Evolutionary conservation across 2,329 filamentous ascomycete genomes (phyloP).

Genomic region (Xylaria sp.): DNA sequence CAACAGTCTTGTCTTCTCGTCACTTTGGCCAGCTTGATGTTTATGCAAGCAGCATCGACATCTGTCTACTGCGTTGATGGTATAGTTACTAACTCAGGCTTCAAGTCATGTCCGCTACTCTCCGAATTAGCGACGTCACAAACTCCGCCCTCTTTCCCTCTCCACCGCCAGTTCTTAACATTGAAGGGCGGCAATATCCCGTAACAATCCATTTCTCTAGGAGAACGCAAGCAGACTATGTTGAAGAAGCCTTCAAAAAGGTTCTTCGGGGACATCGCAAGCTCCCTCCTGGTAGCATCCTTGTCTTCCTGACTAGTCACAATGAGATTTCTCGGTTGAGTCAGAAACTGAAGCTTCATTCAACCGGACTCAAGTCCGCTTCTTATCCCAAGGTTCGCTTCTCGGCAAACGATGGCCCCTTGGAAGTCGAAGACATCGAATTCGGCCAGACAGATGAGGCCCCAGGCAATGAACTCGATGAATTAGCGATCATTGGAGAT

Average conservation of each 20-base stretch:
- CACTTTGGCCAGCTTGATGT: no score
- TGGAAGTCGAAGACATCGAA: conserved; percentile 84
- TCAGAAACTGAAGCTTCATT: conserved; percentile 65
- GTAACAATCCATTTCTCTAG: conserved; percentile 87
- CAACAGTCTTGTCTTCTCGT: no score
- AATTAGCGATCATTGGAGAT: conserved; percentile 44
- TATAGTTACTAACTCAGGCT: conserved; percentile 1
- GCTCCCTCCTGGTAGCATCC: conserved; percentile 80
- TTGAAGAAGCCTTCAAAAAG: conserved; percentile 85
- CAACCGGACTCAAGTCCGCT: conserved; percentile 53
- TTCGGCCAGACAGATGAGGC: conserved; percentile 68
- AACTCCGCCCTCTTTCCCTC: conserved; percentile 74
- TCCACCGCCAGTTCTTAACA: conserved; percentile 77
- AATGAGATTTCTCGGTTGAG: conserved; percentile 84
- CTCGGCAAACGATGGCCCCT: conserved; percentile 67
- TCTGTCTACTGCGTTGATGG: not conserved
- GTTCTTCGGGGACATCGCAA: conserved; percentile 83
- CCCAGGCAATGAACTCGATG: conserved; percentile 55
- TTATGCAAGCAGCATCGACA: no score
- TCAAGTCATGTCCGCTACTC: conserved; percentile 84
- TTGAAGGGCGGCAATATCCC: conserved; percentile 85
- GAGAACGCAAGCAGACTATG: conserved; percentile 77
- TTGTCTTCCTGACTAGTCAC: conserved; percentile 91
- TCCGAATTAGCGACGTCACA: conserved; percentile 85
- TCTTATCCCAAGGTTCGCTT: conserved; percentile 66